phyloP scores from a whole-genome alignment of 2,329 filamentous ascomycete species.

The Pyrenophora teres region DNA sequence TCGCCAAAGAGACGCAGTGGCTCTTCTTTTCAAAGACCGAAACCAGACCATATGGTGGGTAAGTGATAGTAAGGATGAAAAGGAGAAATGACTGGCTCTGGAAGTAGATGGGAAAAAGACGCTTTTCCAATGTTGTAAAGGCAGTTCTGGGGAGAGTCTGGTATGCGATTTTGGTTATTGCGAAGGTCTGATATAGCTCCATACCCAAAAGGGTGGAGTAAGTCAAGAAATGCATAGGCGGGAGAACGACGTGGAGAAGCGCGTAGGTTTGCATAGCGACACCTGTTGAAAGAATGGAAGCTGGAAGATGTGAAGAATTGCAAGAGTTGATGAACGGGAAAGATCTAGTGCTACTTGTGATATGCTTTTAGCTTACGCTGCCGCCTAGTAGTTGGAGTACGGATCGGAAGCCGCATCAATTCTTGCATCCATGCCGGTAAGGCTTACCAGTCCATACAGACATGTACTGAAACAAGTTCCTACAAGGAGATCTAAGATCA shows the following conservation, averaged over 20 bases:
- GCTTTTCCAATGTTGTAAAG: constrained; percentile 49
- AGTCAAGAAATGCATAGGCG: constrained; percentile 45
- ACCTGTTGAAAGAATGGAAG: no score
- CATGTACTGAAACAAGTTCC: no score
- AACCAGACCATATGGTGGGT: constrained; percentile 39
- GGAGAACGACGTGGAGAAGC: constrained; percentile 11
- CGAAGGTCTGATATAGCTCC: constrained; percentile 49
- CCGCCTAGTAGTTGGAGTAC: constrained; percentile 4
- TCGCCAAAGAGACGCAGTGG: constrained; percentile 33
- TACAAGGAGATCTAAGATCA: no score
- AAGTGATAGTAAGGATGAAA: constrained; percentile 41
- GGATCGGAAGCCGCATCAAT: not conserved
- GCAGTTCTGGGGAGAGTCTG: constrained; percentile 42
- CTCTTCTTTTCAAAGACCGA: constrained; percentile 30
- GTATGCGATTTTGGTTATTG: constrained; percentile 50
- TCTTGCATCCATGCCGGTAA: not conserved
- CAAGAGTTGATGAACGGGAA: not conserved
- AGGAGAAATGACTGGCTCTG: constrained; percentile 44
- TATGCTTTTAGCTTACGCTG: constrained; percentile 3
- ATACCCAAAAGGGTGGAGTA: constrained; percentile 50
- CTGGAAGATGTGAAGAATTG: no score
- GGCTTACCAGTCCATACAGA: not conserved
- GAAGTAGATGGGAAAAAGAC: constrained; percentile 50
- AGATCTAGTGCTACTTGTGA: not conserved
- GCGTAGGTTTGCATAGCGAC: not conserved